phyloP scores from a whole-genome alignment of 257 asterid genomes.

The Nicotiana paniculata region DNA sequence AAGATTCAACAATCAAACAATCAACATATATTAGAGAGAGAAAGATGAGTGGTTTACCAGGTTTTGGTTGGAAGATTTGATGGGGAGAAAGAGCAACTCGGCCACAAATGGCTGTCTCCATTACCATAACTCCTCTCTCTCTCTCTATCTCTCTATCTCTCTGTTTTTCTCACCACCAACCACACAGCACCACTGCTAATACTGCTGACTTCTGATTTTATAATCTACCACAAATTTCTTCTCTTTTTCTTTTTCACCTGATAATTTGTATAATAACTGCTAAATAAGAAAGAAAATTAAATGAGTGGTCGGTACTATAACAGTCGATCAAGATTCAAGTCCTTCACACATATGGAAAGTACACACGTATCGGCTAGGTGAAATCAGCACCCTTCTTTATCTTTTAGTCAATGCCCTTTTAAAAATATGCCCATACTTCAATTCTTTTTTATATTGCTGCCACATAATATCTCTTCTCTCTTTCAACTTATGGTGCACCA shows the following conservation, averaged over 20 bases:
- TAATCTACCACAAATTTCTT: background rate
- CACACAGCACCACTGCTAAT: background rate
- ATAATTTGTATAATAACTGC: background rate
- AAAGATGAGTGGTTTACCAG: conserved; percentile 31
- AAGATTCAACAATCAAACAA: background rate
- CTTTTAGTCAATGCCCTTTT: background rate
- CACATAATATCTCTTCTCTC: no score
- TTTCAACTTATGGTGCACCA: no score
- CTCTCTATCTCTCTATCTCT: background rate
- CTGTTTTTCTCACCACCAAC: background rate
- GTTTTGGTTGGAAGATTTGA: conserved; percentile 37
- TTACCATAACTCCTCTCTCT: conserved; percentile 9
- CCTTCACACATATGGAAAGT: background rate
- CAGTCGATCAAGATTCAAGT: background rate
- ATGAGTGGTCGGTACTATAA: conserved; percentile 1
- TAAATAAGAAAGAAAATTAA: background rate
- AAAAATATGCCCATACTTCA: background rate
- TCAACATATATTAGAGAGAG: background rate
- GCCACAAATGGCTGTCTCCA: conserved; percentile 72
- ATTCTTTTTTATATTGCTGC: no score
- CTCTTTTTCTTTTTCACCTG: background rate
- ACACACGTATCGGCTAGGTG: background rate
- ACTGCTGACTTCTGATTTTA: background rate
- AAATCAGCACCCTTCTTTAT: background rate
- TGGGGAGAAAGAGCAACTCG: conserved; percentile 59